These are phyloP conservation scores for Panellus pusillus DNA, from an alignment of 768 basidiomycete species.

Conservation along the genomic window DNA sequence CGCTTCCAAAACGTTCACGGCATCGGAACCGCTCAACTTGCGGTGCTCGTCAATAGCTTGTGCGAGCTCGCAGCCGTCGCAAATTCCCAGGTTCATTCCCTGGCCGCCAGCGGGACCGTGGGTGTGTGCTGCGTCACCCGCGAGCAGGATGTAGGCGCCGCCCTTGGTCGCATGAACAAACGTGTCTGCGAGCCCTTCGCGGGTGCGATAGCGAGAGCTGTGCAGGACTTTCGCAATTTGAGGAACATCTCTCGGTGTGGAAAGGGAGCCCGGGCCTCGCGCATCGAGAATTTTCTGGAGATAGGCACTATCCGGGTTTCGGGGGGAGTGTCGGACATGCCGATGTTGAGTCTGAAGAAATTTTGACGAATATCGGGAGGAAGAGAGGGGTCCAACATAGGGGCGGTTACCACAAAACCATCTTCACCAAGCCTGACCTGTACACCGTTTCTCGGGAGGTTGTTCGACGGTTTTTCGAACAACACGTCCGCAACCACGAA, in stretches of 20 bases:
- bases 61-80: conserved; percentile 41
- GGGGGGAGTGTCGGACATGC: conserved; percentile 10
- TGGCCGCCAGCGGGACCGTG: conserved; percentile 39
- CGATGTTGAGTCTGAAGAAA: conserved; percentile 12
- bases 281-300: conserved; percentile 12
- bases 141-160: conserved; percentile 20
- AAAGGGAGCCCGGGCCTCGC: conserved; percentile 6
- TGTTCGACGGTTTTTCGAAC: background rate
- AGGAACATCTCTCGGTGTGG: background rate
- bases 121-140: conserved; percentile 42
- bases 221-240: conserved; percentile 29
- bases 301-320: conserved; percentile 5
- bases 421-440: conserved; percentile 8
- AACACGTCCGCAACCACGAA: conserved; percentile 8
- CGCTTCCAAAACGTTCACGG: conserved; percentile 22
- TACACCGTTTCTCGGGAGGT: background rate
- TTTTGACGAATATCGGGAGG: background rate
- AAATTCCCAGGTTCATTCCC: conserved; percentile 48
- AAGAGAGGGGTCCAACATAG: background rate
- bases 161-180: conserved; percentile 9
- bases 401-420: conserved; percentile 9
- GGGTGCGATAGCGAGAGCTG: conserved; percentile 40
- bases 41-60: conserved; percentile 32
- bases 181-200: conserved; percentile 35
- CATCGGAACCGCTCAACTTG: conserved; percentile 13